Evolutionary conservation across 176 grass and related monocot species (phyloP).

Genomic region (Oryza punctata): DNA sequence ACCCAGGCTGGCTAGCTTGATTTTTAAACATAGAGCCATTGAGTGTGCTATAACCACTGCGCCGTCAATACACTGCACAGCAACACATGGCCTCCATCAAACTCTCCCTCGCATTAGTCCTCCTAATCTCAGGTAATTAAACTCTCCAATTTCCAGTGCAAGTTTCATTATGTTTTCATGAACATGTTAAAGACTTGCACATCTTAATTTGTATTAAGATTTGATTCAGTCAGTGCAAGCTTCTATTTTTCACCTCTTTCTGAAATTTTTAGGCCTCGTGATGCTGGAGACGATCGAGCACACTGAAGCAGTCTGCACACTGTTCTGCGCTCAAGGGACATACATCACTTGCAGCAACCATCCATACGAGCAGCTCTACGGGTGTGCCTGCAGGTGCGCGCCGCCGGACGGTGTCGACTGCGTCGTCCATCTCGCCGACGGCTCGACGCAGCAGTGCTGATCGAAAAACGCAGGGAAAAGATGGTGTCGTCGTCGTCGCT

Average conservation of each 20-base stretch:
- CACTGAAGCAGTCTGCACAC: conserved; percentile 32
- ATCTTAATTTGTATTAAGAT: neutral
- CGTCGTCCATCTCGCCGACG: conserved; percentile 22
- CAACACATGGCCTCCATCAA: conserved; percentile 1
- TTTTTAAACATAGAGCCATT: neutral
- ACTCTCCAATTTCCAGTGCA: no score
- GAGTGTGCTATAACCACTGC: neutral
- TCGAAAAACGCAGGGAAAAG: neutral
- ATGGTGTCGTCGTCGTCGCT: neutral
- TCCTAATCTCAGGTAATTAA: conserved; percentile 12
- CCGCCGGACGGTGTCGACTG: conserved; percentile 30
- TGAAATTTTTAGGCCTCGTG: neutral
- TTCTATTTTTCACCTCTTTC: neutral
- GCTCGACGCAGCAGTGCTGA: neutral
- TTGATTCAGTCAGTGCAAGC: neutral
- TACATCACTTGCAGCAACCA: conserved; percentile 6
- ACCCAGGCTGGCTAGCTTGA: neutral
- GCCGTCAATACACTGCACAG: neutral
- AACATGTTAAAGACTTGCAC: neutral
- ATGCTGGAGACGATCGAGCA: neutral
- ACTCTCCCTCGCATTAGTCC: neutral
- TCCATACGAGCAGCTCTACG: neutral
- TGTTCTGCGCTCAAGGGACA: neutral
- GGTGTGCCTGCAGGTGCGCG: conserved; percentile 29
- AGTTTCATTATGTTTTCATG: neutral